phyloP scores from a whole-genome alignment of 306 rosid species.

The Trifolium pratense region DNA sequence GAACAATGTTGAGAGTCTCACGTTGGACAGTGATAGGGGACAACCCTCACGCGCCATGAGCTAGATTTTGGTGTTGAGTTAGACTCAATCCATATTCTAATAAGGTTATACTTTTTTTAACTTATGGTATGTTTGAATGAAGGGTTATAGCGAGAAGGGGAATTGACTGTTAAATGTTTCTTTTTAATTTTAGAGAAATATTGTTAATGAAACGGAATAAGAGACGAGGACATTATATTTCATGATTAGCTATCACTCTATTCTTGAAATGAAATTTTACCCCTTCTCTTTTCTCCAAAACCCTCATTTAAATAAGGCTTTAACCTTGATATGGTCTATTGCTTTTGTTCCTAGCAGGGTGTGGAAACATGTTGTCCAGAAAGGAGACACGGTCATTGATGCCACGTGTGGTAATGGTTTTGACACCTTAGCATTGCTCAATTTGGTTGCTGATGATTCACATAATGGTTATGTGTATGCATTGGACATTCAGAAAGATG shows the following conservation, averaged over 20 bases:
- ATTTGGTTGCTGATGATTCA: constrained; percentile 79
- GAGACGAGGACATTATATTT: neutral
- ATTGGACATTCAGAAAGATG: constrained; percentile 80
- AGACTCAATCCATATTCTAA: neutral
- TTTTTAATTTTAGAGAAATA: neutral
- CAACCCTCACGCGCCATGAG: neutral
- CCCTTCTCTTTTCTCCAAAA: neutral
- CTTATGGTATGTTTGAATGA: neutral
- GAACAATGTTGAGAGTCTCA: neutral
- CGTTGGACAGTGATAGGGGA: neutral
- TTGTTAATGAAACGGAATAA: neutral
- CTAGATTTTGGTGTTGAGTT: neutral
- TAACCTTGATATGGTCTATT: constrained; percentile 20
- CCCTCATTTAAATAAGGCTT: neutral
- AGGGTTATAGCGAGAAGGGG: neutral
- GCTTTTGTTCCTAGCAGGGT: constrained; percentile 54
- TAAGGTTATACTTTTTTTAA: neutral
- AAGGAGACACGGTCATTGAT: constrained; percentile 84
- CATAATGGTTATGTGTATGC: constrained; percentile 66
- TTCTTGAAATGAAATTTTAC: neutral
- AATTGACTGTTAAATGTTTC: neutral
- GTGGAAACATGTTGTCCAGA: constrained; percentile 70
- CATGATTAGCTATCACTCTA: neutral
- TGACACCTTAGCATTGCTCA: constrained; percentile 79
- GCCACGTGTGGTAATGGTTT: constrained; percentile 94